Evolutionary conservation across 2,329 filamentous ascomycete species (phyloP).

Genomic region (Monilinia polystroma): DNA sequence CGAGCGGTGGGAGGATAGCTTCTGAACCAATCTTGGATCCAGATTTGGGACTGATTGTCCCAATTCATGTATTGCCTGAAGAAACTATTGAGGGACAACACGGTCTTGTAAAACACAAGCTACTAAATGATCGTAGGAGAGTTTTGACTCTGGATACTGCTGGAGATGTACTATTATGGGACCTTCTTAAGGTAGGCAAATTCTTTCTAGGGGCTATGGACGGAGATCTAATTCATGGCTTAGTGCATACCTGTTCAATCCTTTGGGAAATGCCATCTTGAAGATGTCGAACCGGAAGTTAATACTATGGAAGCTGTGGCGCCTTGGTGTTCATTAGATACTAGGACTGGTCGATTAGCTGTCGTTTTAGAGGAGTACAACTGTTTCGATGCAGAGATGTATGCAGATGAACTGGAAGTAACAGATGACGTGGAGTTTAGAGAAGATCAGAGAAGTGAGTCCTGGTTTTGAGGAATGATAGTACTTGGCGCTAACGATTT

Average conservation of each 20-base stretch:
- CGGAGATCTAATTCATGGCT: constrained; percentile 28
- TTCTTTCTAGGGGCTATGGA: constrained; percentile 28
- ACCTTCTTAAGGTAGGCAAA: constrained; percentile 71
- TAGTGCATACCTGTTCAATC: constrained; percentile 83
- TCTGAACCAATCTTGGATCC: constrained; percentile 55
- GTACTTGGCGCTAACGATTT: constrained; percentile 30
- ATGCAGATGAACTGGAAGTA: constrained; percentile 82
- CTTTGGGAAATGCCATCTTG: constrained; percentile 92
- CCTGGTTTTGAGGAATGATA: constrained; percentile 17
- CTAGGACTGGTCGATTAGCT: constrained; percentile 85
- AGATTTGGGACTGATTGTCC: constrained; percentile 53
- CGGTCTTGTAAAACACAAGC: constrained; percentile 86
- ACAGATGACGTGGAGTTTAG: constrained; percentile 76
- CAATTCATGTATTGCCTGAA: constrained; percentile 66
- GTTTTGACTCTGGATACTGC: constrained; percentile 92
- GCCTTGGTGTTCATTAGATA: constrained; percentile 95
- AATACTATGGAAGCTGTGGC: constrained; percentile 88
- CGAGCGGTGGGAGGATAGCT: constrained; percentile 53
- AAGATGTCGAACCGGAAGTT: constrained; percentile 83
- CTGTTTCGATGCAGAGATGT: constrained; percentile 96
- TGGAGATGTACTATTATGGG: constrained; percentile 93
- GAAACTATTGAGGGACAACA: constrained; percentile 94
- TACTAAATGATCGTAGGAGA: constrained; percentile 86
- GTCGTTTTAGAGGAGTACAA: constrained; percentile 92
- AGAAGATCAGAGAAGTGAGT: constrained; percentile 88